Base-by-base conservation (phyloP, 1,139 yeast species). In the Meyerozyma athensensis region DNA sequence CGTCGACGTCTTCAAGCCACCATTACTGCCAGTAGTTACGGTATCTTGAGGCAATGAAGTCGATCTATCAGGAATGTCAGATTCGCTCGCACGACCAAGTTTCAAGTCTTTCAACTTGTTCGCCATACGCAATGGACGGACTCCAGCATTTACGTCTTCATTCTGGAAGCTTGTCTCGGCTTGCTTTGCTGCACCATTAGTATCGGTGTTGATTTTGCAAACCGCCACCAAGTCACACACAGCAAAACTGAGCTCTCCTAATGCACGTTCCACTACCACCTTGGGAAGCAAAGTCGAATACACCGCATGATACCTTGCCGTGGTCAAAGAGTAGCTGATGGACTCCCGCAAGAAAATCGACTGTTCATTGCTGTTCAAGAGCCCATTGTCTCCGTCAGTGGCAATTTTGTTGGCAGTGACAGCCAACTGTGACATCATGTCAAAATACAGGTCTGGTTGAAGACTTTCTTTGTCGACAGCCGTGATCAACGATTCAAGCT, bases 251-350 rank as follows among this genome's bases (percentile, higher is more conserved):
- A 90, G 63, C 53, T 89, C 96, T 24, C 86, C 76, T 8, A 87
- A 66, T 0, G 97, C 83, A 19, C 90, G 79, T 59, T 87, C 86
- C 28, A 90, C 70, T 7, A 89, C 74, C 24, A 85, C 66, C 39
- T 74, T 74, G 1, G 97, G 97, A 38, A 87, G 63, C 10, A 86
- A 53, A 7, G 74, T 73, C 5, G 75, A 67, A 44, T 85, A 81
- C 5, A 79, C 64, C 1, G 86, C 79, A 57, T 69, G 86, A 54
- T 87, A 87, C 51, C 96, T 74, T 0, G 95, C 76, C 0, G 92
- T 76, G 4, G 96, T 80, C 36, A 90, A 77, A 1, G 83, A 74
- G 61, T 84, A 89, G 20, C 89, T 79, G 10, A 86, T 76, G 0
- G 95, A 73, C 36, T 84, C 85, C 40, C 86, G 75, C 12, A 83